phyloP scores from a whole-genome alignment of 306 rosid genomes.

The Trifolium fragiferum region DNA sequence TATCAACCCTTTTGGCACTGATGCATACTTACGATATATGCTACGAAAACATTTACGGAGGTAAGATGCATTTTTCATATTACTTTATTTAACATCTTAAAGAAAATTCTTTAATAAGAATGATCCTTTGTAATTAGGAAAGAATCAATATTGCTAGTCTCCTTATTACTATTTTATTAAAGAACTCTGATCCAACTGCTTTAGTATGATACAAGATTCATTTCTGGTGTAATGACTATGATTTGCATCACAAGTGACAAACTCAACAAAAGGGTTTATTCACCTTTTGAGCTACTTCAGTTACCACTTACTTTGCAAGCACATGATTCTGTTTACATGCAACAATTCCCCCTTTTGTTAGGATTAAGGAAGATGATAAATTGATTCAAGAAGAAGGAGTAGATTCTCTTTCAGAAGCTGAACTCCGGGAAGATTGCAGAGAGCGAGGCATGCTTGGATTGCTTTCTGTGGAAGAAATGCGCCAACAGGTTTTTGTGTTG shows the following conservation, averaged over 20 bases:
- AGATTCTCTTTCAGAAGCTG: conserved; percentile 94
- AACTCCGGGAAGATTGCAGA: conserved; percentile 94
- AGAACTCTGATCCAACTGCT: conserved; percentile 29
- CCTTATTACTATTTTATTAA: conserved; percentile 1
- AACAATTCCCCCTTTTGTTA: conserved; percentile 37
- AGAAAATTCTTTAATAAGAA: neutral
- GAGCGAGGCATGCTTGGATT: conserved; percentile 98
- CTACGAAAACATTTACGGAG: conserved; percentile 72
- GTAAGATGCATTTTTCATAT: conserved; percentile 52
- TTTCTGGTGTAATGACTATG: conserved; percentile 10
- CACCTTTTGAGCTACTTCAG: conserved; percentile 9
- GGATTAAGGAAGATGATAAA: conserved; percentile 91
- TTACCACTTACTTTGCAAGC: neutral
- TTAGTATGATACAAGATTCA: conserved; percentile 7
- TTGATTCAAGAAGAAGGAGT: conserved; percentile 91
- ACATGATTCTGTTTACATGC: conserved; percentile 21
- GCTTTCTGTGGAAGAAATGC: conserved; percentile 94
- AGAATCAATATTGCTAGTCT: neutral
- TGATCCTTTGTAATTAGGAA: conserved; percentile 18
- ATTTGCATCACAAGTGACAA: conserved; percentile 26
- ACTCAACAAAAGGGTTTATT: conserved; percentile 18
- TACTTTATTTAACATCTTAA: neutral
- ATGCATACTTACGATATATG: conserved; percentile 94
- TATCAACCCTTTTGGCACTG: conserved; percentile 84
- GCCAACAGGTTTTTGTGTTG: conserved; percentile 75